A percentile compares a stretch with the other conserved stretches of the same genome.
These are phyloP conservation scores for Betula pendula DNA, from an alignment of 306 rosid species.

Conservation along the genomic window DNA sequence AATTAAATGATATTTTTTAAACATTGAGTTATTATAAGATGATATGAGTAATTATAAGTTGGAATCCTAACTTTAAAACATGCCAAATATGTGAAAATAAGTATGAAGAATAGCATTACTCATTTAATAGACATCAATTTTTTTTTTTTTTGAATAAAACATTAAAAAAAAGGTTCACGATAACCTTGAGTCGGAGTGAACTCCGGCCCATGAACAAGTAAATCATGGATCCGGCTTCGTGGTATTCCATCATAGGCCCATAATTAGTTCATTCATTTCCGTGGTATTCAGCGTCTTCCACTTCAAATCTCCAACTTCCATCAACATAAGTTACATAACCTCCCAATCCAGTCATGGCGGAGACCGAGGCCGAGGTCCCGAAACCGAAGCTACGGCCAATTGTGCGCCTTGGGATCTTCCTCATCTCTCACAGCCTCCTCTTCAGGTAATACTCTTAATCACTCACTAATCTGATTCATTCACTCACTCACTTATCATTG, in stretches of 20 bases:
- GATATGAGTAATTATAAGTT: no score
- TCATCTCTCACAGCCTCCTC: slow-evolving; percentile 68
- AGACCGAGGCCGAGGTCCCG: slow-evolving; percentile 24
- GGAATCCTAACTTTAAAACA: no score
- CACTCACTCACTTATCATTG: background rate
- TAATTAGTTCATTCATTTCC: background rate
- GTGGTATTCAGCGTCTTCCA: background rate
- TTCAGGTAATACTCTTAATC: slow-evolving; percentile 50
- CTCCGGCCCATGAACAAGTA: background rate
- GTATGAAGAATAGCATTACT: no score
- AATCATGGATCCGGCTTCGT: no score
- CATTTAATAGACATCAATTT: no score
- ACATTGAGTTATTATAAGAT: no score
- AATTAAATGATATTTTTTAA: no score
- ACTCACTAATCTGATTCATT: slow-evolving; percentile 1
- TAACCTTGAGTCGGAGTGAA: background rate
- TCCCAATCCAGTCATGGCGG: slow-evolving; percentile 29
- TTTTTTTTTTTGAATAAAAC: no score
- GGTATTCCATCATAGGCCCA: no score
- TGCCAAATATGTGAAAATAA: no score
- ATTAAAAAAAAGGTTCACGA: no score
- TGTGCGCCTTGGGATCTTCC: slow-evolving; percentile 65
- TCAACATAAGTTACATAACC: background rate
- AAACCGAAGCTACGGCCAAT: slow-evolving; percentile 58
- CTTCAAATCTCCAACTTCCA: background rate